A percentile compares a stretch with the other conserved stretches of the same genome.
These are phyloP conservation scores for Eryngium alpinum DNA, from an alignment of 140 eudicot species.

Conservation along the genomic window DNA sequence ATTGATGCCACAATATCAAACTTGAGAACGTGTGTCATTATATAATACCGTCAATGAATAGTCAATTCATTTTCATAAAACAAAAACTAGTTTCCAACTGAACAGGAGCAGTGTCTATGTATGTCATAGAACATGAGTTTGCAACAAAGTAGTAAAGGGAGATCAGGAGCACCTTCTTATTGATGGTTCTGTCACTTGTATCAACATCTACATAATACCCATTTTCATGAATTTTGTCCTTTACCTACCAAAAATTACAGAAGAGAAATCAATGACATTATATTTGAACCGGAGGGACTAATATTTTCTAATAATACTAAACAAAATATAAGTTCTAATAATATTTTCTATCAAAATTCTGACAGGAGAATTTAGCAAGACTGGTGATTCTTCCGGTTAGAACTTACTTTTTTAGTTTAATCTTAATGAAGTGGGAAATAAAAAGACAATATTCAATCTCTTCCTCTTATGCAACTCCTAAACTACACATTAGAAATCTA, in stretches of 20 bases:
- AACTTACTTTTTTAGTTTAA: neutral
- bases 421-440: neutral
- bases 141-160: constrained; percentile 1
- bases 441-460: neutral
- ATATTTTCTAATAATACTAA: neutral
- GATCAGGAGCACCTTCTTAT: constrained; percentile 57
- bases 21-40: neutral
- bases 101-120: neutral
- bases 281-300: neutral
- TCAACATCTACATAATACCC: constrained; percentile 85
- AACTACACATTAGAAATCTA: neutral
- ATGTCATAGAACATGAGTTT: neutral
- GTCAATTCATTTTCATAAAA: neutral
- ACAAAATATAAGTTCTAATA: neutral
- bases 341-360: neutral
- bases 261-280: neutral
- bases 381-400: neutral
- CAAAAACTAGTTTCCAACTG: neutral
- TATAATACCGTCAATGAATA: neutral
- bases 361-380: constrained; percentile 2
- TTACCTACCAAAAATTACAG: constrained; percentile 38
- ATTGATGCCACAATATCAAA: neutral
- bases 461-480: neutral
- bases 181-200: constrained; percentile 61
- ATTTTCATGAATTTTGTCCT: constrained; percentile 57